phyloP scores from a whole-genome alignment of 495 filamentous ascomycete genomes.

The Aspergillus kassunensis region DNA sequence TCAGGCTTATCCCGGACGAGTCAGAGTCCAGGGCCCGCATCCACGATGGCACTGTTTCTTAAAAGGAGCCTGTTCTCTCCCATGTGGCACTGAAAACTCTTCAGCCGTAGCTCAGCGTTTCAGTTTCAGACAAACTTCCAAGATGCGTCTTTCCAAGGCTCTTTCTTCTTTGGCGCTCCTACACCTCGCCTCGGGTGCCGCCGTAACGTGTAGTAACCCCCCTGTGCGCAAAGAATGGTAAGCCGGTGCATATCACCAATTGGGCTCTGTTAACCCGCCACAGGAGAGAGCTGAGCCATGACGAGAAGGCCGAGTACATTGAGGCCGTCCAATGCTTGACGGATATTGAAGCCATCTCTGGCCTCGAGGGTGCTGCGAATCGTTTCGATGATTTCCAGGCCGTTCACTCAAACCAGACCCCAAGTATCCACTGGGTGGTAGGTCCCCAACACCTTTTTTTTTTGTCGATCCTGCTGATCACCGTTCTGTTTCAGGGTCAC shows the following conservation, averaged over 20 bases:
- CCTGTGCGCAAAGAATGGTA: conserved; percentile 25
- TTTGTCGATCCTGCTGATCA: conserved; percentile 16
- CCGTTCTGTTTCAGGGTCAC: conserved; percentile 13
- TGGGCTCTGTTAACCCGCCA: background rate
- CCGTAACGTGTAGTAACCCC: conserved; percentile 12
- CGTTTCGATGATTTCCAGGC: conserved; percentile 19
- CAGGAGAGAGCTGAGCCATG: conserved; percentile 13
- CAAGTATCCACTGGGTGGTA: conserved; percentile 21
- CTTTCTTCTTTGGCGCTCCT: conserved; percentile 3
- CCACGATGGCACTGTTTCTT: background rate
- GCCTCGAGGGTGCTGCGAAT: conserved; percentile 16
- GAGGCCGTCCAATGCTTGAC: conserved; percentile 20
- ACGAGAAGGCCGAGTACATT: conserved; percentile 14
- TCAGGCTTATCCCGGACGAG: conserved; percentile 1
- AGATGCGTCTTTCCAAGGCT: conserved; percentile 8
- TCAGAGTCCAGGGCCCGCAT: conserved; percentile 2
- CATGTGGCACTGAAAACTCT: background rate
- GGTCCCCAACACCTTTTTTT: background rate
- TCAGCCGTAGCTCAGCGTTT: conserved; percentile 3
- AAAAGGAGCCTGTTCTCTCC: conserved; percentile 2
- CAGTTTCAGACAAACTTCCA: conserved; percentile 11
- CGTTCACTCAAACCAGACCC: conserved; percentile 18
- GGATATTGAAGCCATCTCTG: conserved; percentile 11
- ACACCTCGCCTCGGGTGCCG: background rate
- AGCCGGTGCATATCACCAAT: background rate